Evolutionary conservation across 495 filamentous ascomycete species (phyloP), one percentile per base, ranked within the genome.

Genomic region (Podospora conica): DNA sequence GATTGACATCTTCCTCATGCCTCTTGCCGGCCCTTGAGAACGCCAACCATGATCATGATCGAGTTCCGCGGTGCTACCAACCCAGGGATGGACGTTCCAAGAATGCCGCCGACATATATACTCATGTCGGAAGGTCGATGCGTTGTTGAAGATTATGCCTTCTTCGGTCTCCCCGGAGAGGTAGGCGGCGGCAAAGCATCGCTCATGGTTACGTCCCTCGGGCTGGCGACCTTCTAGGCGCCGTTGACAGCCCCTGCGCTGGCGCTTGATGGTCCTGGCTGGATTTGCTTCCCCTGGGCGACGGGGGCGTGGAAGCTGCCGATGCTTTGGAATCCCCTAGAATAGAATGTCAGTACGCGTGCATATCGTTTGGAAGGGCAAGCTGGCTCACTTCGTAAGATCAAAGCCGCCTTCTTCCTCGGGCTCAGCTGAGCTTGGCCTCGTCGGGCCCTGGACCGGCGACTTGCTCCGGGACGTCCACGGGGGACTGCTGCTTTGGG

Each of bases 401-500:
- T 79, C 77, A 64, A 79, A 78, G 22, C 73, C 76, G 12, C 64
- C 58, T 28, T 76, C 75, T 31, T 76, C 75, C 60, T 69, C 70
- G 6, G 60, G 69, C 55, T 53, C 69, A 21, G 40, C 69, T 22
- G 70, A 68, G 53, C 67, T 72, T 21, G 71, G 29, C 53, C 76
- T 61, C 23, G 74, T 72, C 18, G 76, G 76, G 58, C 76, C 77
- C 24, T 65, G 60, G 7, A 67, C 70, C 1, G 75, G 76, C 31
- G 75, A 77, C 58, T 78, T 78, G 65, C 68, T 69, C 59, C 64
- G 66, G 1, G 77, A 80, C 4, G 85, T 48, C 40, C 40, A 84
- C 21, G 85, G 83, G 65, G 87, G 88, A 67, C 87, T 91, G 73
- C 88, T 92, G 68, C 86, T 87, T 64, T 83, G 81, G n/a, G 85